A percentile compares a stretch with the other conserved stretches of the same genome.
Conservation (phyloP, 805 yeast species). For the Candida odintsovae region DNA sequence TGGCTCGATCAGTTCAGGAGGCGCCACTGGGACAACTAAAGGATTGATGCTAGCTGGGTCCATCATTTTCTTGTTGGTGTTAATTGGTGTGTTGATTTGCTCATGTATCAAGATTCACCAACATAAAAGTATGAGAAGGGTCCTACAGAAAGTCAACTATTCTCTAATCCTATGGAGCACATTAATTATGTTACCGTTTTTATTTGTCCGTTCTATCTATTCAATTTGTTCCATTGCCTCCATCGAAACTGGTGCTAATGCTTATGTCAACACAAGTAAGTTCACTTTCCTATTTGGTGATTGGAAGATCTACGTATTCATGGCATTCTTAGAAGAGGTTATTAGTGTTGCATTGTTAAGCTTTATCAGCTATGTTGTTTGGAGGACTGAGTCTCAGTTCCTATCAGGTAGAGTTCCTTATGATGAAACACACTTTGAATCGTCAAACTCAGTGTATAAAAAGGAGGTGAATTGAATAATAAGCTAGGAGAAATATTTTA, state of each 20-base stretch:
- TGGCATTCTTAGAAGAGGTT: slow-evolving; percentile 1
- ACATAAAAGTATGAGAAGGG: not conserved
- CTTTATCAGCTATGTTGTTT: not conserved
- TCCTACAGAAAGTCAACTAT: not conserved
- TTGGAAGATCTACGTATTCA: slow-evolving; percentile 2
- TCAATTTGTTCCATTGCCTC: not conserved
- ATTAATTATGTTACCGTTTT: not conserved
- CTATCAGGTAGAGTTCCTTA: not conserved
- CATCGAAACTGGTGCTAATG: not conserved
- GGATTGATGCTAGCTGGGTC: not conserved
- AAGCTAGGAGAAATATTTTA: too few species aligned
- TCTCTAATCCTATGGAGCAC: not conserved
- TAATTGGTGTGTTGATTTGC: not conserved
- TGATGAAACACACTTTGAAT: not conserved
- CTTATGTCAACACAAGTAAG: not conserved
- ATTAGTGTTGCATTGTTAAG: not conserved
- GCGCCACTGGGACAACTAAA: not conserved
- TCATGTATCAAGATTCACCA: not conserved
- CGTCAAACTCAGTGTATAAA: not conserved
- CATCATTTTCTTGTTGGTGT: not conserved
- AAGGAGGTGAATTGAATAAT: too few species aligned
- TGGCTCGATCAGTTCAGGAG: not conserved
- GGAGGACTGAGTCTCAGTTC: not conserved
- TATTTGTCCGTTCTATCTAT: slow-evolving; percentile 1
- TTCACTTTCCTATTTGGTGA: slow-evolving; percentile 3